Base-by-base conservation (phyloP, 106 monocot genomes). In the Dioscorea zingiberensis region DNA sequence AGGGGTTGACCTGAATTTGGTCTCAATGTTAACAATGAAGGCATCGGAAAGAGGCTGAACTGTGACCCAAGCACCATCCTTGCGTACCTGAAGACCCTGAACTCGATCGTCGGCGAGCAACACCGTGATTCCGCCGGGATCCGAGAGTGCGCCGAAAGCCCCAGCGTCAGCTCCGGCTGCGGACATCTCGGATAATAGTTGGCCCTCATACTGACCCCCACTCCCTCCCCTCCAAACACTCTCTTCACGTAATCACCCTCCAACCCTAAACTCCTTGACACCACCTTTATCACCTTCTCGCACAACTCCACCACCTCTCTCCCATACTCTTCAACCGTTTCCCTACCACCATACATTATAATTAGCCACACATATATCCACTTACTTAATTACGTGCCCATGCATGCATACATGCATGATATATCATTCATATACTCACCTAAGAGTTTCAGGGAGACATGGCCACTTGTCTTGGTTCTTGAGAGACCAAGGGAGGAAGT, bases 141-240 rank as follows among this genome's bases (percentile, higher is more conserved):
- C 89, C 10, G 89, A 89, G n/a, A n/a, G 65, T 89, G 85, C 1
- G 89, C 19, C 5, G 82, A 79, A 3, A 89, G 54, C 13, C 89
- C 89, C 16, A 89, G 73, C 27, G 85, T 71, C 32, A 89, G 79
- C 12, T 89, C 89, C 13, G 89, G 89, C 77, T 83, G 85, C 19
- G 89, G 89, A 72, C 89, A 89, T 65, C 68, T 74, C 1, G 89
- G 77, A 63, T 89, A 89, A 58, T 66, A 89, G 55, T 83, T 85
- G 16, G 72, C 74, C 58, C 89, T 67, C 72, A 83, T 21, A 69
- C 78, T 73, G 0, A 62, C 79, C 1, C 77, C 83, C 2, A 63
- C 59, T 4, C 67, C 66, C 1, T 48, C 63, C 4, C 87, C 80
- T 3, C 87, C 87, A 26, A 87, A 87, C 9, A 65, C 67, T 18